Conservation (phyloP, 192 early-diverging fungal genomes). For the Backusella parvicylindrica region DNA sequence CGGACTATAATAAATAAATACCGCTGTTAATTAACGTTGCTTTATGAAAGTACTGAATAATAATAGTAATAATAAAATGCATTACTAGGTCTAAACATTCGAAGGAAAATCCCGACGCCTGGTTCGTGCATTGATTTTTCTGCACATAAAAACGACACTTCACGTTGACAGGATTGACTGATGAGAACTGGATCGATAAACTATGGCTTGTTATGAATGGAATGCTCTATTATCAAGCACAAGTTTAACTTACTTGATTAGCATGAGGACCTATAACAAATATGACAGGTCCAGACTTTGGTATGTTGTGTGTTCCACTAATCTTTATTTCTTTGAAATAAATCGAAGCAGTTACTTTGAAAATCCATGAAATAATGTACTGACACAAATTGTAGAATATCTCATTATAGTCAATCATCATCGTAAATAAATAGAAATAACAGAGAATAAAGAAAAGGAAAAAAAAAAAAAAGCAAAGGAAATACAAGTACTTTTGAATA, state of each 20-base stretch:
- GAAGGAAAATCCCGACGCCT: constrained; percentile 80
- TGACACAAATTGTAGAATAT: constrained; percentile 33
- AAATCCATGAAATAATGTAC: constrained; percentile 65
- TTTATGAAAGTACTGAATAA: neutral
- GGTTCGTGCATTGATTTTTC: constrained; percentile 84
- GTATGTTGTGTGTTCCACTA: constrained; percentile 79
- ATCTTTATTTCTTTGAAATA: constrained; percentile 89
- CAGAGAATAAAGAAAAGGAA: neutral
- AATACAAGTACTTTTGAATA: neutral
- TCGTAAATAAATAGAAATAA: neutral
- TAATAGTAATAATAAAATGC: neutral
- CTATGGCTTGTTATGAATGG: constrained; percentile 31
- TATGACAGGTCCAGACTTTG: constrained; percentile 84
- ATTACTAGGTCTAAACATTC: constrained; percentile 73
- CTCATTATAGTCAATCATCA: neutral
- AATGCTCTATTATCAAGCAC: neutral
- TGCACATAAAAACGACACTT: constrained; percentile 76
- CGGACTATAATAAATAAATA: constrained; percentile 62
- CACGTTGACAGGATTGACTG: constrained; percentile 71
- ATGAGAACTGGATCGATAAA: constrained; percentile 95
- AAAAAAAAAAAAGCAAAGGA: neutral
- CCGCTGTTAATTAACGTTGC: neutral
- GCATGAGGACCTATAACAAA: constrained; percentile 84
- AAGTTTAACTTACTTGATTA: constrained; percentile 54
- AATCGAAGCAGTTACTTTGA: constrained; percentile 64